Evolutionary conservation across 768 basidiomycete species (phyloP).

Genomic region (Phylloporus rhodoxanthus): DNA sequence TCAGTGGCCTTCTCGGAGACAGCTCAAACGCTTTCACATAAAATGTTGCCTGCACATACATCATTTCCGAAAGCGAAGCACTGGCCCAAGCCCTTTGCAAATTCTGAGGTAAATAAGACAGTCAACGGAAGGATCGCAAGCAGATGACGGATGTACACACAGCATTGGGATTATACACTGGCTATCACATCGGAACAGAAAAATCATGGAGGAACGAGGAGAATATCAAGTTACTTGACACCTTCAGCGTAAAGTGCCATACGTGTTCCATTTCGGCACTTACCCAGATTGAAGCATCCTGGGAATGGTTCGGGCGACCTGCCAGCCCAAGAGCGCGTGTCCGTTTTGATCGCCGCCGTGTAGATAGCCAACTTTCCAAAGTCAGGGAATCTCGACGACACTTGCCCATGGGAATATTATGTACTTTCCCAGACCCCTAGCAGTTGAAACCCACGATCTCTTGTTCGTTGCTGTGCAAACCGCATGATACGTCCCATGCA

Average conservation of each 20-base stretch:
- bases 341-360: slow-evolving; percentile 24
- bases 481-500: not conserved
- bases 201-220: slow-evolving; percentile 2
- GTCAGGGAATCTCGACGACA: slow-evolving; percentile 7
- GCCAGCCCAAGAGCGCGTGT: slow-evolving; percentile 15
- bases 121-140: not conserved
- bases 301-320: slow-evolving; percentile 3
- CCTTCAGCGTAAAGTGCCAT: not conserved
- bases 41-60: not conserved
- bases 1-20: slow-evolving; percentile 5
- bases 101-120: not conserved
- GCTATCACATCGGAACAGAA: slow-evolving; percentile 21
- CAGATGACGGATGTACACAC: not conserved
- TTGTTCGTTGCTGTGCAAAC: not conserved
- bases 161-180: not conserved
- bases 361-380: slow-evolving; percentile 4
- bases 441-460: not conserved
- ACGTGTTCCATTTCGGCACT: slow-evolving; percentile 9
- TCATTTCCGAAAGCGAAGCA: not conserved
- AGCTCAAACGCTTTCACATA: slow-evolving; percentile 1
- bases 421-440: not conserved
- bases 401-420: not conserved
- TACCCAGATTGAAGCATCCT: not conserved
- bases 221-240: not conserved
- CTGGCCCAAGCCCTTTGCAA: not conserved